Evolutionary conservation across 148 eudicot species (phyloP), one percentile per base, ranked within the genome.

Genomic region (Arctostaphylos glauca): DNA sequence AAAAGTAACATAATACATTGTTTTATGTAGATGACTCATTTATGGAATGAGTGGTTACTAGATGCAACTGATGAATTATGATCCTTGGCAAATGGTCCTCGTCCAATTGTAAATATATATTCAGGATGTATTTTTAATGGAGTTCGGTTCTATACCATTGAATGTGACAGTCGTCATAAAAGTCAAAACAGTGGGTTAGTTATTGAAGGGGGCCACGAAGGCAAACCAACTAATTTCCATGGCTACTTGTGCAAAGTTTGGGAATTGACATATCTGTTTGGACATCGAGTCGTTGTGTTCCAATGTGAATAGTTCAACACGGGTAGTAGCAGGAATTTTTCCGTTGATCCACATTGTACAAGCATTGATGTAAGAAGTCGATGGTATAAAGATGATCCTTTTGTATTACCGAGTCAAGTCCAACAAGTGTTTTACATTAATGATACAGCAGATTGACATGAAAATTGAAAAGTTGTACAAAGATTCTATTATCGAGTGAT

Each of bases 71-170:
- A 59, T 25, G 70, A 78, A 38, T 54, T 78, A 21, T 78, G 70
- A 70, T 78, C 81, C 15, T 78, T 78, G 54, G 70, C 70, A 3
- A 31, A 44, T 59, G 53, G 81, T 43, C 70, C 70, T 38, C 25
- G 52, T 58, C 5, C 70, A 21, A 9, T 58, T 18, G 15, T 44
- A 12, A 7, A 78, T 44, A 8, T 38, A 18, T 78, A 78, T 78
- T 21, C 13, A 16, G 81, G 81, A 0, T 78, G 70, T 44, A 59
- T 58, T 41, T 58, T 5, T 16, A 78, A 78, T 10, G 81, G 70
- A 15, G 70, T 78, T 5, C 70, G 70, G 5, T 78, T 78, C 31
- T 70, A 38, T 58, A 43, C 81, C 0, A 58, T 4, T 7, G 14
- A 58, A 18, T 52, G 81, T 19, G 81, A 78, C 38, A 31, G 38